Conservation (phyloP, 2,329 filamentous ascomycete species). For the Neoascochyta sp. region DNA sequence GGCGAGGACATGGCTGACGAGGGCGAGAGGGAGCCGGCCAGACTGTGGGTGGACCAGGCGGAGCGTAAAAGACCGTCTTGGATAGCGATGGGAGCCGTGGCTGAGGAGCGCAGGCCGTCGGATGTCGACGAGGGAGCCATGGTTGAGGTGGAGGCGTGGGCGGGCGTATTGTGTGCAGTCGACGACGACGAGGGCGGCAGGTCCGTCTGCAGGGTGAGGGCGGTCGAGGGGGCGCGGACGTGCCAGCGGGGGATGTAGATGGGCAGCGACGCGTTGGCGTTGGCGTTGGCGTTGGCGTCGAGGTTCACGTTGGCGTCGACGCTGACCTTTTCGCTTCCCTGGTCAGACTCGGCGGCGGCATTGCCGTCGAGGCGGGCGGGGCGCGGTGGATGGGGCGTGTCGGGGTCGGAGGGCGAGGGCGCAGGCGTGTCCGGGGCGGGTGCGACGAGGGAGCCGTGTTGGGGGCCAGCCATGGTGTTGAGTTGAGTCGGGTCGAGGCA, state of each 20-base stretch:
- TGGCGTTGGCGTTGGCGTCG: conserved; percentile 4
- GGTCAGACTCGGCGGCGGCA: no score
- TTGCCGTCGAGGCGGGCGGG: no score
- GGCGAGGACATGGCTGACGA: conserved; percentile 47
- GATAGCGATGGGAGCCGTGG: conserved; percentile 40
- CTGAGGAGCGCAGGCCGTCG: conserved; percentile 30
- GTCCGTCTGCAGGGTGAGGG: conserved; percentile 27
- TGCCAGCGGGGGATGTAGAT: conserved; percentile 18
- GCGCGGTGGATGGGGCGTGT: no score
- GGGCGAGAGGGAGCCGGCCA: conserved; percentile 45
- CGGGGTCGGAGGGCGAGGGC: no score
- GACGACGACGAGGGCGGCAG: conserved; percentile 30
- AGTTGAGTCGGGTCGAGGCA: no score
- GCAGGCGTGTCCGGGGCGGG: no score
- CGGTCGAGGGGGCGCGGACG: conserved; percentile 23
- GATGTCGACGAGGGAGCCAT: conserved; percentile 31
- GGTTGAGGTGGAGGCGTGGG: conserved; percentile 26
- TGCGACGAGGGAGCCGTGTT: no score
- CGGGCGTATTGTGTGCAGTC: conserved; percentile 12
- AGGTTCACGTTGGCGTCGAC: no score
- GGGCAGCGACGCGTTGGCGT: conserved; percentile 24
- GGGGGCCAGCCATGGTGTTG: no score
- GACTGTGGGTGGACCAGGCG: conserved; percentile 43
- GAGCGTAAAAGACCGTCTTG: conserved; percentile 37
- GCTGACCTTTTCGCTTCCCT: no score